Percentiles rank a stretch among this genome's conserved stretches.
Evolutionary conservation across 1,284 basidiomycete species (phyloP).

Genomic region (Trichosporon sp.): DNA sequence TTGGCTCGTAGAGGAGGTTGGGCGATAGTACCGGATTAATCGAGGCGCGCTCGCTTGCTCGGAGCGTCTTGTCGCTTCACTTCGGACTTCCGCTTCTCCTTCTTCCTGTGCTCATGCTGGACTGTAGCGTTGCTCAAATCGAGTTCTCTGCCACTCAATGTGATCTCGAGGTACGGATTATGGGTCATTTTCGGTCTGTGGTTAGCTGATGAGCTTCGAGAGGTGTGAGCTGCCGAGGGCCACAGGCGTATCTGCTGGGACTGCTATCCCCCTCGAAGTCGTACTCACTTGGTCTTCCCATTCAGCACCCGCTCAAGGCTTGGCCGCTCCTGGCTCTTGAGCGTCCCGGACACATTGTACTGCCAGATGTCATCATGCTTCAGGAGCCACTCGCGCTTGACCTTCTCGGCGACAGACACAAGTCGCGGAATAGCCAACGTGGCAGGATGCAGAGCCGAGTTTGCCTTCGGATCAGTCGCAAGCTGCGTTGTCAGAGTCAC

Average conservation of each 20-base stretch:
- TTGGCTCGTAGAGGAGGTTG: too few species aligned
- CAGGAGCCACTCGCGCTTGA: conserved; percentile 64
- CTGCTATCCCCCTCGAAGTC: too few species aligned
- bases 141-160: conserved; percentile 56
- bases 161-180: conserved; percentile 69
- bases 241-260: not conserved
- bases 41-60: not conserved
- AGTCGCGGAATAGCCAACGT: conserved; percentile 60
- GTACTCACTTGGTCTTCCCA: conserved; percentile 59
- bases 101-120: conserved; percentile 14
- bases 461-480: conserved; percentile 14
- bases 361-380: conserved; percentile 59
- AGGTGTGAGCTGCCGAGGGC: not conserved
- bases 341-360: conserved; percentile 64
- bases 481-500: conserved; percentile 4
- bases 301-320: conserved; percentile 35
- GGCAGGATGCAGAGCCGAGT: conserved; percentile 35
- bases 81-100: conserved; percentile 12
- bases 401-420: conserved; percentile 71
- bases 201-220: conserved; percentile 6
- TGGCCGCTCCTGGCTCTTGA: conserved; percentile 43
- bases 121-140: conserved; percentile 42
- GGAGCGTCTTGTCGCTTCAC: not conserved
- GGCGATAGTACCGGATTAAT: not conserved
- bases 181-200: conserved; percentile 61